phyloP scores from a whole-genome alignment of 192 early-diverging fungal genomes.

The Tieghemiomyces parasiticus region DNA sequence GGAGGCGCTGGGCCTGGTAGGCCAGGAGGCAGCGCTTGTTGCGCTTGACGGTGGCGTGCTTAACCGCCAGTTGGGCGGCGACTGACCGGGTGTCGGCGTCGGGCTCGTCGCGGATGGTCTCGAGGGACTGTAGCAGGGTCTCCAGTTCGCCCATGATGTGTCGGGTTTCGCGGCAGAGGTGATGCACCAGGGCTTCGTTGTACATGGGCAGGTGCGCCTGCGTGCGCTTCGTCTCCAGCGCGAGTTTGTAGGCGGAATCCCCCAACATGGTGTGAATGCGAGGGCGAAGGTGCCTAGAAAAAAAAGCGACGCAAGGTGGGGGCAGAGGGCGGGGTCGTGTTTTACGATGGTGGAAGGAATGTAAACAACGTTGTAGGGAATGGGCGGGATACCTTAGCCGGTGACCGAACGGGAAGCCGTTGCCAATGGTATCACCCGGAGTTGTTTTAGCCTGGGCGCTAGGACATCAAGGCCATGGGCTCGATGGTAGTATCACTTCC shows the following conservation, averaged over 20 bases:
- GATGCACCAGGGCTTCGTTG: slow-evolving; percentile 52
- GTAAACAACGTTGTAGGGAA: too few relatives aligned
- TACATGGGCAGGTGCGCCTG: slow-evolving; percentile 43
- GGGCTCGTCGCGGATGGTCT: background rate
- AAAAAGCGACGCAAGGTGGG: too few relatives aligned
- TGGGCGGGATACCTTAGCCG: too few relatives aligned
- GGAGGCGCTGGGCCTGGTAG: slow-evolving; percentile 61
- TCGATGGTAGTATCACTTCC: too few relatives aligned
- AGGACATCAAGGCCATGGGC: too few relatives aligned
- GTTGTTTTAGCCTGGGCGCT: too few relatives aligned
- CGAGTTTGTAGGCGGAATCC: slow-evolving; percentile 29
- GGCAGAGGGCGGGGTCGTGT: too few relatives aligned
- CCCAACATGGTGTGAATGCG: too few relatives aligned
- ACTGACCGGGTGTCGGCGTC: background rate
- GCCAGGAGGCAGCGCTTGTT: slow-evolving; percentile 84
- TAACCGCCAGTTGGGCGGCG: slow-evolving; percentile 4
- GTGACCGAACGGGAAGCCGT: too few relatives aligned
- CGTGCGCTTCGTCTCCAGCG: slow-evolving; percentile 52
- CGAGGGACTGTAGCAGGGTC: background rate
- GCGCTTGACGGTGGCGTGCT: slow-evolving; percentile 38
- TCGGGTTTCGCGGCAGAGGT: slow-evolving; percentile 50
- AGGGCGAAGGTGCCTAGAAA: too few relatives aligned
- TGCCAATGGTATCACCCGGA: too few relatives aligned
- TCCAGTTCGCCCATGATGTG: slow-evolving; percentile 21
- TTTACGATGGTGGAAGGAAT: too few relatives aligned